Percentiles rank a stretch among this genome's conserved stretches.
Conservation (phyloP, 148 eudicot genomes). For the Rhododendron molle region DNA sequence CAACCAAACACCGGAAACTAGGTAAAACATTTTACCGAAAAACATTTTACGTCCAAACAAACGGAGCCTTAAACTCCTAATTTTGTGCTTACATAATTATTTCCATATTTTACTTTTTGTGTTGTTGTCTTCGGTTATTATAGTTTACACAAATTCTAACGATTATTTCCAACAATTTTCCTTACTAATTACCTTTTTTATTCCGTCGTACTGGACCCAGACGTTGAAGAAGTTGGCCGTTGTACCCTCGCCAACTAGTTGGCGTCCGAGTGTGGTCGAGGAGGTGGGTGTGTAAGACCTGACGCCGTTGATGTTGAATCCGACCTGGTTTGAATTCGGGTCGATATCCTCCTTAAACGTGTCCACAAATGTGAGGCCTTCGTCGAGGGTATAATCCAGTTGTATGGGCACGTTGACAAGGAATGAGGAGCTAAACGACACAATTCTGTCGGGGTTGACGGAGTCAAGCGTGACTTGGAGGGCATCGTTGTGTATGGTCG, state of each 20-base stretch:
- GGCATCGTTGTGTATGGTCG: slow-evolving; percentile 41
- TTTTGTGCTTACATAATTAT: too few relatives aligned
- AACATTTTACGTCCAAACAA: too few relatives aligned
- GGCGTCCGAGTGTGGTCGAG: slow-evolving; percentile 27
- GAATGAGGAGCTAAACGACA: slow-evolving; percentile 60
- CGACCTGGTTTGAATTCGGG: slow-evolving; percentile 69
- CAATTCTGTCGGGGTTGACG: slow-evolving; percentile 22
- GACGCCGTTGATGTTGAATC: slow-evolving; percentile 50
- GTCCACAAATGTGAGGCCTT: slow-evolving; percentile 71
- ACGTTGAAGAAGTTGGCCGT: slow-evolving; percentile 45
- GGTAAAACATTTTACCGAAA: too few relatives aligned
- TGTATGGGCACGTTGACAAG: slow-evolving; percentile 35
- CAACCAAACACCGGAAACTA: too few relatives aligned
- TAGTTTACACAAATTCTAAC: too few relatives aligned
- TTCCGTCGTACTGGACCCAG: slow-evolving; percentile 40
- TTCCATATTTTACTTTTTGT: too few relatives aligned
- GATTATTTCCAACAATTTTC: too few relatives aligned
- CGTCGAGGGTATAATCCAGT: slow-evolving; percentile 38
- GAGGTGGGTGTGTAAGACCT: slow-evolving; percentile 30
- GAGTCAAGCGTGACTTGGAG: slow-evolving; percentile 71
- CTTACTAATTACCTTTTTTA: too few relatives aligned
- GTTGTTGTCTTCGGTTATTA: too few relatives aligned
- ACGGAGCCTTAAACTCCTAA: too few relatives aligned
- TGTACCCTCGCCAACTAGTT: not conserved
- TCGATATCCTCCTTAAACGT: slow-evolving; percentile 51